Conservation (phyloP, 345 rosid species). For the Syzygium aqueum region DNA sequence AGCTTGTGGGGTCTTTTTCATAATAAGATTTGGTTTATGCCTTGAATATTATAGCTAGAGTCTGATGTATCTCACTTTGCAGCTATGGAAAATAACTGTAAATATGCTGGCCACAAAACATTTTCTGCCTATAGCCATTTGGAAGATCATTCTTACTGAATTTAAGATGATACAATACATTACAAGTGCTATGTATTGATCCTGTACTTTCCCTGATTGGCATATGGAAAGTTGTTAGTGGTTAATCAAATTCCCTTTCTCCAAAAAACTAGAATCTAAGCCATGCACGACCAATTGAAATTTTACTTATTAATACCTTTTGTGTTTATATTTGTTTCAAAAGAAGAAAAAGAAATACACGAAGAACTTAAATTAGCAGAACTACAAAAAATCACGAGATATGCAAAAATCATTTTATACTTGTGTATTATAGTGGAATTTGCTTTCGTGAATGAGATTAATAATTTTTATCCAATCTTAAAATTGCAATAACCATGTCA, state of each 20-base stretch:
- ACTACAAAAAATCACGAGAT: not conserved
- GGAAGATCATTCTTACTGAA: not conserved
- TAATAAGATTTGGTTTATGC: not conserved
- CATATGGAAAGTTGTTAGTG: not conserved
- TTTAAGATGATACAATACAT: not conserved
- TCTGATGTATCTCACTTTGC: not conserved
- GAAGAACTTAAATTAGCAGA: not conserved
- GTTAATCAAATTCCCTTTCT: not conserved
- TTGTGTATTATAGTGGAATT: not conserved
- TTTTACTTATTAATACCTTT: not conserved
- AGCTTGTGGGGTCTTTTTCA: not conserved
- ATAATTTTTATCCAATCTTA: not conserved
- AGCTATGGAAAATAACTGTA: not conserved
- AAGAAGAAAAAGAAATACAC: not conserved
- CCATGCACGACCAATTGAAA: not conserved
- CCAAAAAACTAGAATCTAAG: not conserved
- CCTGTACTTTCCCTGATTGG: not conserved
- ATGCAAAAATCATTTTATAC: not conserved
- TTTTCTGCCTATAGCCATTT: not conserved
- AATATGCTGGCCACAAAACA: not conserved
- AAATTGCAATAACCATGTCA: not conserved
- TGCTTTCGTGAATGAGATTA: not conserved
- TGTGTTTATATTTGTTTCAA: not conserved
- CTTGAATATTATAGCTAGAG: not conserved
- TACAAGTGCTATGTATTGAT: not conserved